Conservation (phyloP, 2,329 filamentous ascomycete species). For the Tolypocladium tropicale region DNA sequence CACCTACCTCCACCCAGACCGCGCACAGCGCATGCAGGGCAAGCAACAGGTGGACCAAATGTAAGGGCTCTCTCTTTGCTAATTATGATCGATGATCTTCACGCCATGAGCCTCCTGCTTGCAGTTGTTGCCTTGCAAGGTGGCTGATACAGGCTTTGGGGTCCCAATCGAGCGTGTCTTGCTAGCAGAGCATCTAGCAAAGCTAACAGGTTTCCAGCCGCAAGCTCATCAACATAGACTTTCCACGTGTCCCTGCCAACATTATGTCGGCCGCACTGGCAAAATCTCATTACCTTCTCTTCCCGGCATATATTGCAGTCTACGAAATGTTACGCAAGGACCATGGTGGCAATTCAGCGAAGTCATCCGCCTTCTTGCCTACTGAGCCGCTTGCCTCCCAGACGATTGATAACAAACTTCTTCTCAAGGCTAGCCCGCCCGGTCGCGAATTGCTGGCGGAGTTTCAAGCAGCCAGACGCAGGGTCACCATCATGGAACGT, state of each 20-base stretch:
- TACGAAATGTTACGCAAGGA: background rate
- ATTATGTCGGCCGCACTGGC: background rate
- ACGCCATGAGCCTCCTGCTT: too few relatives aligned
- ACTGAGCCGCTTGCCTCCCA: background rate
- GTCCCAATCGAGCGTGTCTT: background rate
- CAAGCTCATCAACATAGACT: background rate
- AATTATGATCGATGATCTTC: background rate
- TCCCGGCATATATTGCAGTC: background rate
- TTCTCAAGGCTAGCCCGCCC: background rate
- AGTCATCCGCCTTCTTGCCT: background rate
- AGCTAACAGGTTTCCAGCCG: background rate
- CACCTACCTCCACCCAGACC: background rate
- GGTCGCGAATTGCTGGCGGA: slow-evolving; percentile 9
- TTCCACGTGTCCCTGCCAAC: background rate
- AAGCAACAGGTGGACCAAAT: background rate
- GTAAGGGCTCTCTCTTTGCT: background rate
- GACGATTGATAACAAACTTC: slow-evolving; percentile 4
- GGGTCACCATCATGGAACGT: background rate
- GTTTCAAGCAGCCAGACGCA: slow-evolving; percentile 9
- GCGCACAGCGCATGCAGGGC: background rate
- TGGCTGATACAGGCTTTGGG: too few relatives aligned
- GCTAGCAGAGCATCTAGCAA: background rate
- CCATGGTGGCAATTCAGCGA: background rate
- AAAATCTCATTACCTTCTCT: background rate
- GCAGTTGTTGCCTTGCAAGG: background rate